Conservation (phyloP, 331 rosid species). For the Saraca asoca region DNA sequence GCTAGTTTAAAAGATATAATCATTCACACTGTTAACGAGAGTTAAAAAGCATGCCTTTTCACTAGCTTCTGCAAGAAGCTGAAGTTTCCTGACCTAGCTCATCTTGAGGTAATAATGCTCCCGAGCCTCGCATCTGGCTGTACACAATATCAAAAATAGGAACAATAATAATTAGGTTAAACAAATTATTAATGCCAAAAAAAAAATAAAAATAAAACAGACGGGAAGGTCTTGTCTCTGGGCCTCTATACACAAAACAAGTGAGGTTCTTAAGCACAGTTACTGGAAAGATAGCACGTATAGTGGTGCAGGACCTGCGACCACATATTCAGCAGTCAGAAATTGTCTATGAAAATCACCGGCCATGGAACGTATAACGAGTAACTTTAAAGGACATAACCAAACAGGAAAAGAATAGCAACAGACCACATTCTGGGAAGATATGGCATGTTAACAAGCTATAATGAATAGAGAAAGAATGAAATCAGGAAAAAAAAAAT, state of each 20-base stretch:
- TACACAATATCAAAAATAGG: constrained; percentile 41
- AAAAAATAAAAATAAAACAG: constrained; percentile 30
- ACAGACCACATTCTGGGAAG: constrained; percentile 26
- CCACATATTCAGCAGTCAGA: constrained; percentile 83
- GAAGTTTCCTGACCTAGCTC: constrained; percentile 70
- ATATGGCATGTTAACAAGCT: constrained; percentile 23
- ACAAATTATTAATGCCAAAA: constrained; percentile 12
- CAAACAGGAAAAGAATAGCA: constrained; percentile 16
- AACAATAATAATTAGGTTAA: constrained; percentile 39
- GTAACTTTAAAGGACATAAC: constrained; percentile 28
- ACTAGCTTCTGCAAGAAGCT: constrained; percentile 49
- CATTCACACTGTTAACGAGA: constrained; percentile 30
- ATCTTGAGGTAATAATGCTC: constrained; percentile 44
- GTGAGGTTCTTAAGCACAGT: constrained; percentile 66
- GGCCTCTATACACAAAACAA: constrained; percentile 53
- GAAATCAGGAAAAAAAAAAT: constrained; percentile 1
- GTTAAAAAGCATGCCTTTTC: constrained; percentile 51
- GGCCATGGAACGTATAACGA: constrained; percentile 39
- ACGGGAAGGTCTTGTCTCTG: constrained; percentile 46
- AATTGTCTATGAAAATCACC: constrained; percentile 49
- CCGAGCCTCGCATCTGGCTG: constrained; percentile 55
- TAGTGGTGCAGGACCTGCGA: constrained; percentile 93
- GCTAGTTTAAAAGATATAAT: constrained; percentile 63
- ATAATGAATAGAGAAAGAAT: neutral
- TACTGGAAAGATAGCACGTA: constrained; percentile 78